Base-by-base conservation (phyloP, 257 asterid genomes). In the Misopates orontium region DNA sequence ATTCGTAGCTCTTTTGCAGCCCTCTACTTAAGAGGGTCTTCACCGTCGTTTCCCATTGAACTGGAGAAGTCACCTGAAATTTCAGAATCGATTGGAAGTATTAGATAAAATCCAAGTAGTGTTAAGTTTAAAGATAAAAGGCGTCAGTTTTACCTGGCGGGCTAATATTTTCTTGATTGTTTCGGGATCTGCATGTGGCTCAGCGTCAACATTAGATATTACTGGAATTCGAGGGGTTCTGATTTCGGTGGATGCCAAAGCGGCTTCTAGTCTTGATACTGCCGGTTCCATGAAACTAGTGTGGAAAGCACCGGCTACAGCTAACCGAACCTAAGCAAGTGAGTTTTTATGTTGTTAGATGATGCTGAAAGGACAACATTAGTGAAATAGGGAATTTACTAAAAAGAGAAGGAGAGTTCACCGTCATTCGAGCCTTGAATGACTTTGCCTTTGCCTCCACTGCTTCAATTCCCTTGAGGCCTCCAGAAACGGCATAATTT, bases 241-340 rank as follows among this genome's bases (percentile, higher is more conserved):
- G 75, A 88, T 85, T 62, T 77, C 93, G 16, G 96, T 85, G 62
- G 88, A 86, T 25, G 96, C 83, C 79, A 88, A 79, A 45, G 93
- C 89, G n/a, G 87, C 87, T 85, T 88, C 96, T 63, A 90, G 80
- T 77, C 93, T 80, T 39, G 95, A 82, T 36, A 94, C 96, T 9
- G 99, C 99, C 23, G 99, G 99, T 56, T 88, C 87, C 99, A 94
- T 94, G 65, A 88, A 90, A 73, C 87, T 71, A 31, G 97, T 90
- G 81, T 94, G 97, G 72, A 94, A 90, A 57, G 96, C 99, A 71
- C 99, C 99, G 4, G 96, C 96, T 66, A 94, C 99, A 45, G 97
- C 97, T 75, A 94, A 79, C 13, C 96, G 87, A 58, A 90, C 97
- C 97, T 89, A 72, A 54, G 44, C 48, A 57, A 42, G 62, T 51